Evolutionary conservation across 192 early-diverging fungal species (phyloP), one percentile per base, ranked within the genome.

Genomic region (Podila verticillata): DNA sequence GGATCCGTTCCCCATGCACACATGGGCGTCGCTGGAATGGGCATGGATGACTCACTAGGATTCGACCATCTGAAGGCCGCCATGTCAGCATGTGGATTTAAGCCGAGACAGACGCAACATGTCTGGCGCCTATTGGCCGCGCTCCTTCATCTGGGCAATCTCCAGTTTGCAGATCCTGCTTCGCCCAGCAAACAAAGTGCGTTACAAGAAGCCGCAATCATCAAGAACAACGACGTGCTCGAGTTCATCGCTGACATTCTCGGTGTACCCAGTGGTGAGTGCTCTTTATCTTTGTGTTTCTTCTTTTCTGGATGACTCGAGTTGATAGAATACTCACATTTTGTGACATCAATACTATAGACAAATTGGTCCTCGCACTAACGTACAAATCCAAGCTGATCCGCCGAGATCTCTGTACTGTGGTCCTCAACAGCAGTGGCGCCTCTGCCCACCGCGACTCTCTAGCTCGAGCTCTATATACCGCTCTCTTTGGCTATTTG

Each of bases 121-220:
- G 87, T 99, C 34, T 97, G 93, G 81, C 92, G 95, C 63, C 72
- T 94, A 2, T 74, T 99, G 35, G 92, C 95, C 0, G 98, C 95
- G 1, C 93, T 98, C 48, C 81, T 99, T 73, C 96, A 97, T 66
- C 81, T 99, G 28, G 96, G 96, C 34, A 96, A 97, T 62, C 79
- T 96, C n/a, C 86, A 90, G 63, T 99, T 99, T 72, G 64, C 85
- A 4, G 93, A 91, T 63, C 83, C 83, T 12, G 74, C 65, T 24
- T 61, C 85, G 54, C 84, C 90, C 49, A 86, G 89, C 48, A 90
- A 90, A 73, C 83, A 86, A 34, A 82, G 84, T 20, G 74, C 85
- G 20, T 85, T 89, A 4, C 88, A 95, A 67, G 96, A 96, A 64
- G 86, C 93, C 1, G 93, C 92, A 35, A 64, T 75, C 4, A 87